Conservation (phyloP, 140 eudicot species). For the Bidens hawaiensis region DNA sequence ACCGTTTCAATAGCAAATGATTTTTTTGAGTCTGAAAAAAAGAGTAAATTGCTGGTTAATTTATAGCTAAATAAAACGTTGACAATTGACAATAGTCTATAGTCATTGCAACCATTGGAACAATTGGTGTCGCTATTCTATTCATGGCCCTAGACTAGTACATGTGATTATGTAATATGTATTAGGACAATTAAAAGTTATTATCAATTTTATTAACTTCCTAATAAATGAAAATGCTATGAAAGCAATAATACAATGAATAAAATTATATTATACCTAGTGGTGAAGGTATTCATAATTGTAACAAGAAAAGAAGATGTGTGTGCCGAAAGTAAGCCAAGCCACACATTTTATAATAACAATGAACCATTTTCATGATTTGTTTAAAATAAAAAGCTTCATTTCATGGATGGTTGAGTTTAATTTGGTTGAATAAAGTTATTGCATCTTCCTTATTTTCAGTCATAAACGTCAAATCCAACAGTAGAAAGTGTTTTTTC, state of each 20-base stretch:
- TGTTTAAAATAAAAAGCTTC: conserved; percentile 8
- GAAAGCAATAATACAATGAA: not conserved
- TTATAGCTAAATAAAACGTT: too few relatives aligned
- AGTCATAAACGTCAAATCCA: conserved; percentile 38
- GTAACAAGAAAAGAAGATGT: conserved; percentile 12
- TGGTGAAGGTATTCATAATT: conserved; percentile 20
- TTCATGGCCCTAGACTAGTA: too few relatives aligned
- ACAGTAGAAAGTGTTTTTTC: conserved; percentile 27
- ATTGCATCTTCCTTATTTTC: conserved; percentile 29
- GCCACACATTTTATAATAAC: conserved; percentile 25
- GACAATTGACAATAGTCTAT: too few relatives aligned
- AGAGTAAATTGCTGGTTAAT: too few relatives aligned
- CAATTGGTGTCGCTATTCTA: too few relatives aligned
- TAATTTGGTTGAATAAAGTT: conserved; percentile 33
- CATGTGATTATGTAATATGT: too few relatives aligned
- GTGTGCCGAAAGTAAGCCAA: conserved; percentile 32
- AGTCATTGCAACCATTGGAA: too few relatives aligned
- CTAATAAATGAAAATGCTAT: not conserved
- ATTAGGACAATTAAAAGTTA: not conserved
- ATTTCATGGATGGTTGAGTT: conserved; percentile 31
- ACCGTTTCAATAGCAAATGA: too few relatives aligned
- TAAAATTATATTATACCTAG: not conserved
- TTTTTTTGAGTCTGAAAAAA: too few relatives aligned
- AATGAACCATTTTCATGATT: conserved; percentile 33
- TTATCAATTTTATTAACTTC: not conserved